phyloP scores from a whole-genome alignment of 352 stramenopile species.

The Globisporangium paroecandrum region DNA sequence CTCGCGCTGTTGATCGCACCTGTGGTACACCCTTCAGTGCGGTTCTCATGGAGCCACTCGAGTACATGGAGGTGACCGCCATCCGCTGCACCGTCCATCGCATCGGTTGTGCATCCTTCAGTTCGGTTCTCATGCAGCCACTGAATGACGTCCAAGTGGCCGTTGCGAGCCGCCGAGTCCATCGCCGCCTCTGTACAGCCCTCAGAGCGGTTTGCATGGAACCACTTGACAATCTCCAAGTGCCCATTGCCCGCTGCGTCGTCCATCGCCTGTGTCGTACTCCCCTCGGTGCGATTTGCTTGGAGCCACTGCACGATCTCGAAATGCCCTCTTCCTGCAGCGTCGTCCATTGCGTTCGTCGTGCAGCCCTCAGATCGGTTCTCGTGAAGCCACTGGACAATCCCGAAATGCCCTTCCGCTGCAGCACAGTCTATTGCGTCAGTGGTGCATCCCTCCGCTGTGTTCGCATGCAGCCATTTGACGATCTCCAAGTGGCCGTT shows the following conservation, averaged over 20 bases:
- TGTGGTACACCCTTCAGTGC: constrained; percentile 21
- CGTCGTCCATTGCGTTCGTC: constrained; percentile 20
- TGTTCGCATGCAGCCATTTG: constrained; percentile 23
- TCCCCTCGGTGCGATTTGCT: neutral
- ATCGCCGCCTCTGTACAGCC: constrained; percentile 31
- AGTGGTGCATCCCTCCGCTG: constrained; percentile 17
- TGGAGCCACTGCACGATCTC: constrained; percentile 22
- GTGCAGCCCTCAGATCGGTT: constrained; percentile 22
- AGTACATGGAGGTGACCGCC: constrained; percentile 19
- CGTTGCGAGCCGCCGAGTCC: constrained; percentile 11
- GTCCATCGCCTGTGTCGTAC: constrained; percentile 15
- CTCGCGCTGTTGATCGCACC: constrained; percentile 16
- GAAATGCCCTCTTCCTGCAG: constrained; percentile 17
- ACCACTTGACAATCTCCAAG: constrained; percentile 42
- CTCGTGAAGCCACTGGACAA: constrained; percentile 22
- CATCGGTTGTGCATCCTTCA: constrained; percentile 10
- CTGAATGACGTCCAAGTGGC: constrained; percentile 11
- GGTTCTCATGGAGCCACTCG: constrained; percentile 21
- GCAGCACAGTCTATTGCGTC: constrained; percentile 27
- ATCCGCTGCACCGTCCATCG: constrained; percentile 25
- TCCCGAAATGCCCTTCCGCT: constrained; percentile 21
- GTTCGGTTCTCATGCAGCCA: constrained; percentile 11
- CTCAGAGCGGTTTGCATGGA: constrained; percentile 25
- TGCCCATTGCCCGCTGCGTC: constrained; percentile 7
- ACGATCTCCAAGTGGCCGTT: constrained; percentile 19